A percentile compares a stretch with the other conserved stretches of the same genome.
These are phyloP conservation scores for Auricularia sp. DNA, from an alignment of 768 basidiomycete species.

Conservation along the genomic window DNA sequence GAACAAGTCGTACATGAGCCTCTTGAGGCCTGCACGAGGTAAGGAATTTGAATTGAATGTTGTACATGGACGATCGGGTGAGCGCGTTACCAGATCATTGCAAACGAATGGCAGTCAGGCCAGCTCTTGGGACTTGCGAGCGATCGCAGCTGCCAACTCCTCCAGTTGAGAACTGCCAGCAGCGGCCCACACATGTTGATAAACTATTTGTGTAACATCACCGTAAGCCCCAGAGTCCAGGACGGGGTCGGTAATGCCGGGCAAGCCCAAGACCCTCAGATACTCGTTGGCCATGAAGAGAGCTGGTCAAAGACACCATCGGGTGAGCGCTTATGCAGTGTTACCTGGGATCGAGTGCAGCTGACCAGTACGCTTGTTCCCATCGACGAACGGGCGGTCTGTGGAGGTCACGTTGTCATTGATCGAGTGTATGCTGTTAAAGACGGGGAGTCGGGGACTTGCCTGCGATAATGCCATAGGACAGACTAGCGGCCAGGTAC, in stretches of 20 bases:
- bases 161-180: too few relatives aligned
- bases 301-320: slow-evolving; percentile 8
- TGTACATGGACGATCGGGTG: too few relatives aligned
- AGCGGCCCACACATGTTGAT: background rate
- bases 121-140: too few relatives aligned
- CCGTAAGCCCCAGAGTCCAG: background rate
- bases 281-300: slow-evolving; percentile 27
- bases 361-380: slow-evolving; percentile 24
- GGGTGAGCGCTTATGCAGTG: background rate
- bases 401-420: background rate
- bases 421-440: background rate
- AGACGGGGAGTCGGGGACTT: background rate
- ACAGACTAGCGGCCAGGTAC: slow-evolving; percentile 23
- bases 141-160: too few relatives aligned
- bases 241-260: background rate
- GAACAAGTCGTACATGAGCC: too few relatives aligned
- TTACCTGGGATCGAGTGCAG: background rate
- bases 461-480: slow-evolving; percentile 24
- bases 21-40: too few relatives aligned
- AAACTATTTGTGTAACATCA: background rate
- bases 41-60: too few relatives aligned
- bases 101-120: too few relatives aligned
- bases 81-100: too few relatives aligned
- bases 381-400: slow-evolving; percentile 22
- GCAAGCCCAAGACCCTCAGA: slow-evolving; percentile 20